Evolutionary conservation across 75 land plant species (phyloP), one percentile per base, ranked within the genome.

Genomic region (Cupressus sempervirens): DNA sequence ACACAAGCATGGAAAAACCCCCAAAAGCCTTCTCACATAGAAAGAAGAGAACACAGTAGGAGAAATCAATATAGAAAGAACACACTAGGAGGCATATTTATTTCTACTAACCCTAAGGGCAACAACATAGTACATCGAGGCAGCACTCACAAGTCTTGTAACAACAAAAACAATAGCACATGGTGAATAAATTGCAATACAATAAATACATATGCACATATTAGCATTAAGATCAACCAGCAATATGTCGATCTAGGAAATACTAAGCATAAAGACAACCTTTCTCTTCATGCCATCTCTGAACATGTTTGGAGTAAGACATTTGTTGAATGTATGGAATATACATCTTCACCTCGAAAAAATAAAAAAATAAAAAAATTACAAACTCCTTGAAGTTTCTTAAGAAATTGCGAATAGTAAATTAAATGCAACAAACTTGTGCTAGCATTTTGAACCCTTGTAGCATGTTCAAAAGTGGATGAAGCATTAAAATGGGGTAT

Each of bases 241-340:
- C 82, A 74, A 50, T 50, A 50, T 50, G 53, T 15, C 2, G 13
- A 50, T 13, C 12, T 11, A 50, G 14, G 40, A 38, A 50, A 34
- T 8, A 90, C 91, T 85, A 88, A 32, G 91, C 91, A 83, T 88
- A 90, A 38, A 90, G 73, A 72, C 83, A 88, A 48, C 91, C 91
- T 75, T 85, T 88, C 79, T 90, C 91, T 46, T 90, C 91, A 35
- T 52, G 83, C 20, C 91, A 80, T 58, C 73, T 86, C 54, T 84
- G 73, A 52, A 90, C 80, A 83, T 90, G 88, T 52, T 86, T 90
- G 1, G 7, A 30, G 79, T 86, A 88, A n/a, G 86, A 82, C 86
- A 90, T 86, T 35, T 88, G 68, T 38, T 90, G 89, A 14, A 6
- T 18, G 18, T 76, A 9, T 54, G 89, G 91, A 48, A 84, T 87